These are phyloP conservation scores for Cordia subcordata DNA, from an alignment of 257 asterid genomes.

Conservation along the genomic window DNA sequence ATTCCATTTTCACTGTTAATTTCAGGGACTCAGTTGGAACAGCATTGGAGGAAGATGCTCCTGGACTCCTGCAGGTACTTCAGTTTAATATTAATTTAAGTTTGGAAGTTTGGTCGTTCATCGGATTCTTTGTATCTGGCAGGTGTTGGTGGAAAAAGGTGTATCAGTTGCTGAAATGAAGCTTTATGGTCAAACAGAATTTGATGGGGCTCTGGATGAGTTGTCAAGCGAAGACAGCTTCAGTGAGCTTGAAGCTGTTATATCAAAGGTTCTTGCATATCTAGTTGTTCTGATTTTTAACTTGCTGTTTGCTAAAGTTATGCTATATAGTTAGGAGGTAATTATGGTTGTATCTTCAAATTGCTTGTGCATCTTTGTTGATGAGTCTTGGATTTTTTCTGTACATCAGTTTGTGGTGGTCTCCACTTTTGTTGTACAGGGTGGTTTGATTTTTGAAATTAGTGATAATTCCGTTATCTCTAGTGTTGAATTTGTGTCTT, in stretches of 20 bases:
- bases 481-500: too few relatives aligned
- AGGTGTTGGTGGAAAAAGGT: conserved; percentile 73
- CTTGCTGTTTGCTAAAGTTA: not conserved
- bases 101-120: conserved; percentile 13
- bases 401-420: too few relatives aligned
- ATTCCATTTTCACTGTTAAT: conserved; percentile 18
- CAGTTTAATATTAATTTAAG: conserved; percentile 19
- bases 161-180: conserved; percentile 70
- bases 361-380: too few relatives aligned
- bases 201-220: conserved; percentile 60
- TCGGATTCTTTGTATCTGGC: conserved; percentile 25
- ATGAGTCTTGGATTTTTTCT: too few relatives aligned
- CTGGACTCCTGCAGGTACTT: conserved; percentile 84
- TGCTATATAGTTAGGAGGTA: not conserved
- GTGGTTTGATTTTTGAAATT: too few relatives aligned
- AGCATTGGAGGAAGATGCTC: conserved; percentile 99
- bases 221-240: conserved; percentile 50
- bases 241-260: conserved; percentile 68
- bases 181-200: conserved; percentile 77
- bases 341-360: too few relatives aligned
- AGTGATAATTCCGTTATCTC: too few relatives aligned
- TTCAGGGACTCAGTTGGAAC: conserved; percentile 79
- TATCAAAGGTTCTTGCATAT: conserved; percentile 51
- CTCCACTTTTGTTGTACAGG: too few relatives aligned
- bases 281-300: not conserved